These are phyloP conservation scores for Diaporthe citriasiana DNA, from an alignment of 2,329 filamentous ascomycete genomes.

Conservation along the genomic window DNA sequence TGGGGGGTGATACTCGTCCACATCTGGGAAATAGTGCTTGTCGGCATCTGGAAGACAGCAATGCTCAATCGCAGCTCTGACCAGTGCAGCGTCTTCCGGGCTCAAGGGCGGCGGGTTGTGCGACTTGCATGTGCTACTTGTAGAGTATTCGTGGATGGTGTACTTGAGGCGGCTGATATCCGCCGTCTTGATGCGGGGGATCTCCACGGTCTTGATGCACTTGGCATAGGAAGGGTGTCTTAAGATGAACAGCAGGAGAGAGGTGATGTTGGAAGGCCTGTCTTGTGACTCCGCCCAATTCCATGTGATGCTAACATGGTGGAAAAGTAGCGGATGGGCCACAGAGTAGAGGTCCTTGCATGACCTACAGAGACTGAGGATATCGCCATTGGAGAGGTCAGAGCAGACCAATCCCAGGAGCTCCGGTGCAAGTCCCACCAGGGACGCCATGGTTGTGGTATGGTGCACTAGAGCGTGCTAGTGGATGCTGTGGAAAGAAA, in stretches of 20 bases:
- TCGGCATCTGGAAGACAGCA: neutral
- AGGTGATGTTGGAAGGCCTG: neutral
- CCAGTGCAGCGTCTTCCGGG: neutral
- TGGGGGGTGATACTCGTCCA: no score
- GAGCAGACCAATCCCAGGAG: neutral
- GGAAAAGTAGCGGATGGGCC: neutral
- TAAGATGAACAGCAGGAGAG: neutral
- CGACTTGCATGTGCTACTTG: no score
- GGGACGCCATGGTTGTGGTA: neutral
- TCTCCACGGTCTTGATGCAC: neutral
- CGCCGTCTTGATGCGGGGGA: neutral
- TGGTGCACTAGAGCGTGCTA: neutral
- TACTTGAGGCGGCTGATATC: no score
- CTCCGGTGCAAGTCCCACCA: neutral
- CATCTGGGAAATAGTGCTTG: no score
- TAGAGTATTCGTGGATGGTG: no score
- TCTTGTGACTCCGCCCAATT: no score
- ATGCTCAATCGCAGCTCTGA: neutral
- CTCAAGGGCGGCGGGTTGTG: neutral
- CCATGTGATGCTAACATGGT: neutral
- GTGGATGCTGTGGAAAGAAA: neutral
- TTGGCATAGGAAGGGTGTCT: neutral
- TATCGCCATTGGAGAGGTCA: neutral
- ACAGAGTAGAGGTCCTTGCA: neutral
- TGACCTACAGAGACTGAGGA: conserved; percentile 9